phyloP scores from a whole-genome alignment of 2,329 filamentous ascomycete genomes.

The Colletotrichum orchidophilum region DNA sequence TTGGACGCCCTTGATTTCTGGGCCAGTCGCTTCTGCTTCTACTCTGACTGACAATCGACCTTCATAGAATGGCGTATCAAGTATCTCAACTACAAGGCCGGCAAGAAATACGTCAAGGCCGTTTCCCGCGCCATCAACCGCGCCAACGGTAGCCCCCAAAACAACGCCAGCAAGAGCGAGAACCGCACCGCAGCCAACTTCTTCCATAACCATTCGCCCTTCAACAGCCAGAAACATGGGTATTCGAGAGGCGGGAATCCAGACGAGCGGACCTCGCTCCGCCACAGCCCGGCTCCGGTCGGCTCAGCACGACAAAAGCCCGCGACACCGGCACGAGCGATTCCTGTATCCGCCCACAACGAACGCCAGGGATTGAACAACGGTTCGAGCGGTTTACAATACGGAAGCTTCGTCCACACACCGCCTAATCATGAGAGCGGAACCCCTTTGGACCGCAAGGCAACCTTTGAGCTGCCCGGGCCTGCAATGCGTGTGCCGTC shows the following conservation, averaged over 20 bases:
- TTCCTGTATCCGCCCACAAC: constrained; percentile 34
- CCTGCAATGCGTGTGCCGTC: constrained; percentile 59
- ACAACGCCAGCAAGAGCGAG: constrained; percentile 8
- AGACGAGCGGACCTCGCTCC: constrained; percentile 36
- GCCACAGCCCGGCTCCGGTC: constrained; percentile 40
- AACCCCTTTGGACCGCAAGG: constrained; percentile 36
- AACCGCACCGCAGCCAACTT: constrained; percentile 7
- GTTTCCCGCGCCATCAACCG: constrained; percentile 77
- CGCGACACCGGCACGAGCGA: constrained; percentile 36
- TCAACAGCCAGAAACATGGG: background rate
- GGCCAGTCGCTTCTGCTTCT: background rate
- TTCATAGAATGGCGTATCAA: constrained; percentile 85
- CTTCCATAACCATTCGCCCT: constrained; percentile 17
- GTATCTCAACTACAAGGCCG: constrained; percentile 94
- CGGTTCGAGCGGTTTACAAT: constrained; percentile 52
- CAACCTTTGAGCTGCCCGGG: constrained; percentile 60
- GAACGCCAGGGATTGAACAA: constrained; percentile 54
- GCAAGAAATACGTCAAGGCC: constrained; percentile 93
- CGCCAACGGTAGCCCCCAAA: constrained; percentile 43
- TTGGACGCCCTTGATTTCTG: constrained; percentile 3
- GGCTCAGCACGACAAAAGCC: constrained; percentile 35
- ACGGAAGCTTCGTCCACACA: constrained; percentile 63
- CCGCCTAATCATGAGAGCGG: constrained; percentile 44
- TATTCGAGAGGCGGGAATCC: constrained; percentile 21
- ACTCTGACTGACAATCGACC: background rate